Percentiles rank a stretch among this genome's conserved stretches.
phyloP scores from a whole-genome alignment of 805 yeast genomes.

The Nakazawaea pomicola region DNA sequence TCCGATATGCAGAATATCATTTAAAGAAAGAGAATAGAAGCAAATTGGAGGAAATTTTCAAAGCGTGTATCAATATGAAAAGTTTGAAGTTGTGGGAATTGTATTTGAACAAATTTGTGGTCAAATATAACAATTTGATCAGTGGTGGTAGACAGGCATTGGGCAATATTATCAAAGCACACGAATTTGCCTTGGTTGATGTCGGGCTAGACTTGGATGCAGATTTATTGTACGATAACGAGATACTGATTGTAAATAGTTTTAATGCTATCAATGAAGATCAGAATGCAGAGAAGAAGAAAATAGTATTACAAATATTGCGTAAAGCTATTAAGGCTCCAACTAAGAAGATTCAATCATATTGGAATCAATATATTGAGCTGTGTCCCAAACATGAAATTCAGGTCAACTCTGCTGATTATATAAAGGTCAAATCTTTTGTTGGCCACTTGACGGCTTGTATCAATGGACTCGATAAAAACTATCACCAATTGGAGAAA shows the following conservation, averaged over 20 bases:
- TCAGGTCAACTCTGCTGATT: slow-evolving; percentile 74
- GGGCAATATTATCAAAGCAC: slow-evolving; percentile 70
- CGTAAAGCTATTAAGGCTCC: slow-evolving; percentile 74
- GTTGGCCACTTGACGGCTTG: slow-evolving; percentile 64
- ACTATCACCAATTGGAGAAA: slow-evolving; percentile 21
- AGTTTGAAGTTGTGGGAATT: slow-evolving; percentile 68
- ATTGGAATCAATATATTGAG: slow-evolving; percentile 68
- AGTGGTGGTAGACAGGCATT: slow-evolving; percentile 83
- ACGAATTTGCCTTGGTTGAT: slow-evolving; percentile 70
- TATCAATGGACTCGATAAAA: slow-evolving; percentile 45
- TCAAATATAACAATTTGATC: slow-evolving; percentile 45
- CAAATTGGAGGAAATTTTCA: slow-evolving; percentile 61
- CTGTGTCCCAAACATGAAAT: slow-evolving; percentile 27
- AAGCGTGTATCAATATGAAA: slow-evolving; percentile 56
- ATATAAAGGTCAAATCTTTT: slow-evolving; percentile 82
- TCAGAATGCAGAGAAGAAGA: slow-evolving; percentile 82
- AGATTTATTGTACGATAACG: slow-evolving; percentile 75
- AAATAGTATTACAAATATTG: slow-evolving; percentile 67
- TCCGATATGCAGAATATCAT: slow-evolving; percentile 61
- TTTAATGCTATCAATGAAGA: slow-evolving; percentile 79
- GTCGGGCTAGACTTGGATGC: slow-evolving; percentile 77
- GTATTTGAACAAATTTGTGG: slow-evolving; percentile 43
- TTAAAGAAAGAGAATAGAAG: slow-evolving; percentile 50
- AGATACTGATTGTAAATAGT: slow-evolving; percentile 66
- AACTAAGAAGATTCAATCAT: slow-evolving; percentile 60